phyloP scores from a whole-genome alignment of 208 protist species.

The Crithidia expoeki region DNA sequence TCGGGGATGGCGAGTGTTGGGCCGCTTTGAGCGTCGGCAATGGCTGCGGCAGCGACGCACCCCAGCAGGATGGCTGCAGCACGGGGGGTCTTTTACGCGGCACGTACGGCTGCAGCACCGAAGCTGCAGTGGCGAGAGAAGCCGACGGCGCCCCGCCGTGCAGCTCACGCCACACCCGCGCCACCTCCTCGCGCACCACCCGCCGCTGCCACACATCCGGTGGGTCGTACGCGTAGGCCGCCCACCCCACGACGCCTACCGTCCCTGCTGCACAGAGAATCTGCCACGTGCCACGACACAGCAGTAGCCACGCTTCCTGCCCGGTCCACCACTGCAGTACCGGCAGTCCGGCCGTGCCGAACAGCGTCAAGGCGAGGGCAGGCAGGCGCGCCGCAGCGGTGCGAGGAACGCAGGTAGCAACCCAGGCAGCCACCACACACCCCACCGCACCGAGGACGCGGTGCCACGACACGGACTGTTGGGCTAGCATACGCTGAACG shows the following conservation, averaged over 20 bases:
- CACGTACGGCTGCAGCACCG: constrained; percentile 14
- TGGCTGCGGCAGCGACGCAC: background rate
- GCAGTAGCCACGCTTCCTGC: constrained; percentile 5
- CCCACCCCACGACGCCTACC: constrained; percentile 19
- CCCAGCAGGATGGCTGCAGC: background rate
- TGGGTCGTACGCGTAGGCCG: constrained; percentile 33
- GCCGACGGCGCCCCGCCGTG: too few relatives aligned
- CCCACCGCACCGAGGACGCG: constrained; percentile 24
- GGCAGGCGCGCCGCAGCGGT: constrained; percentile 64
- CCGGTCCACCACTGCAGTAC: constrained; percentile 32
- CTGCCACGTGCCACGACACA: constrained; percentile 24
- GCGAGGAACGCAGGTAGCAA: constrained; percentile 44
- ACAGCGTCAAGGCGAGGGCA: constrained; percentile 38
- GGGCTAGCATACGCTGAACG: constrained; percentile 45
- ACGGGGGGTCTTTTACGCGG: background rate
- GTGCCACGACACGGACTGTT: constrained; percentile 34
- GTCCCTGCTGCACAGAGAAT: constrained; percentile 32
- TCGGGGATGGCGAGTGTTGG: background rate
- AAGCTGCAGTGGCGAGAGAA: background rate
- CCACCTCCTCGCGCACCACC: constrained; percentile 49
- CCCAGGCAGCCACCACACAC: constrained; percentile 29
- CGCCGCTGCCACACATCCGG: constrained; percentile 29
- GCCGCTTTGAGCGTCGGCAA: background rate
- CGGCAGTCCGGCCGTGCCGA: constrained; percentile 37
- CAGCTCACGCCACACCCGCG: constrained; percentile 27